Evolutionary conservation across 129 eudicot species (phyloP).

Genomic region (Apium graveolens): DNA sequence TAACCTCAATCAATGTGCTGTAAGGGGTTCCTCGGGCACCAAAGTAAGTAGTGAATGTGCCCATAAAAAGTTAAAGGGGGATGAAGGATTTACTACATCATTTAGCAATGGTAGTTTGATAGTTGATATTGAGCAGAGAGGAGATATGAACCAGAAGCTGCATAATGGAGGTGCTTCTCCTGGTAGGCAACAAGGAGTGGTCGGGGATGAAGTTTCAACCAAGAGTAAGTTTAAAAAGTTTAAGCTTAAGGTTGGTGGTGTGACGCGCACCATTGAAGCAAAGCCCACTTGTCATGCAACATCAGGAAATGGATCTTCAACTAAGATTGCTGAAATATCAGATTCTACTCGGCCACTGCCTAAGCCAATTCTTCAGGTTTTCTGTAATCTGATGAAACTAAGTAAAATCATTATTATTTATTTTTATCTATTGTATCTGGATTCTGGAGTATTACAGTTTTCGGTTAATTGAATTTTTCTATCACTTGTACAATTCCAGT

Average conservation of each 20-base stretch:
- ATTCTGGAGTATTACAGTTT: neutral
- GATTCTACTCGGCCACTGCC: constrained; percentile 41
- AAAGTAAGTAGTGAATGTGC: constrained; percentile 35
- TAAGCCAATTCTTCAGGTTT: constrained; percentile 50
- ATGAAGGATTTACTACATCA: constrained; percentile 24
- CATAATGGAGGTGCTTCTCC: constrained; percentile 18
- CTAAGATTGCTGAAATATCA: constrained; percentile 19
- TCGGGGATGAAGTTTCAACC: constrained; percentile 27
- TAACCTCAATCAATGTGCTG: constrained; percentile 65
- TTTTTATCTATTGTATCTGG: neutral
- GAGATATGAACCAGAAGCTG: constrained; percentile 22
- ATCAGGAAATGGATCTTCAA: constrained; percentile 5
- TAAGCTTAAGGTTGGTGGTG: constrained; percentile 84
- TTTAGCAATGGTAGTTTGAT: constrained; percentile 34
- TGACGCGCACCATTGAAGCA: constrained; percentile 65
- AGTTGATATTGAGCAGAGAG: constrained; percentile 27
- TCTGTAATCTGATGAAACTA: neutral
- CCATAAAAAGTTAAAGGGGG: constrained; percentile 32
- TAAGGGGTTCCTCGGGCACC: constrained; percentile 25
- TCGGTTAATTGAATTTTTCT: neutral
- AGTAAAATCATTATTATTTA: neutral
- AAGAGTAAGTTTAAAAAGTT: constrained; percentile 56
- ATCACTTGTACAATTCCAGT: neutral
- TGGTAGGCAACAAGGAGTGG: neutral
- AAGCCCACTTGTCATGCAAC: constrained; percentile 40